Evolutionary conservation across 2,329 filamentous ascomycete genomes (phyloP), one percentile per base, ranked within the genome.

Genomic region (Zopfia rhizophila): DNA sequence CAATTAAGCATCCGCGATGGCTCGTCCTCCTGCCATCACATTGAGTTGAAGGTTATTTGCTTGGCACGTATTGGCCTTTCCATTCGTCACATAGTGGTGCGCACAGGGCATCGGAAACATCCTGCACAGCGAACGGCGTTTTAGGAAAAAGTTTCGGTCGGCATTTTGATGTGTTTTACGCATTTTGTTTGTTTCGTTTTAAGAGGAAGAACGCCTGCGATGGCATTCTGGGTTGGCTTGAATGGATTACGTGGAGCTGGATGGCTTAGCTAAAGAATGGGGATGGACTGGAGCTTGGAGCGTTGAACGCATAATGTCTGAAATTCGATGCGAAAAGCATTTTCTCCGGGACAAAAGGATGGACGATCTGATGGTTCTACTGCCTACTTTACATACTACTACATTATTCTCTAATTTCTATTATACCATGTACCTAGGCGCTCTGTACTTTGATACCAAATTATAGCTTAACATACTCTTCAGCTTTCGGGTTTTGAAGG

Each of bases 371-470:
- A 23, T 29, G 42, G 16, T 22, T 18, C 18, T 17, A 38, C 12
- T 16, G 11, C 18, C 14, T 29, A 13, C 36, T 32, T 27, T 3
- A 21, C 12, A 12, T 14, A 41, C 23, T 30, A 37, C 30, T 48
- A 35, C 40, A 49, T n/a, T 44, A 35, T 43, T 33, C 29, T 25
- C 18, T 60, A 60, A 60, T 55, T 60, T 60, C 42, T 57, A 60
- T 47, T 59, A 54, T 29, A 24, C 30, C 36, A 27, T 25, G 27
- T 36, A 36, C 29, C 41, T 22, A 19, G 14, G 22, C n/a, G n/a
- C n/a, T n/a, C n/a, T n/a, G n/a, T n/a, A n/a, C n/a, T n/a, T n/a
- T n/a, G n/a, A n/a, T n/a, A n/a, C n/a, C n/a, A n/a, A n/a, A n/a
- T n/a, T n/a, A n/a, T n/a, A n/a, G n/a, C n/a, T n/a, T n/a, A n/a